Percentiles rank a stretch among this genome's conserved stretches.
phyloP scores from a whole-genome alignment of 495 filamentous ascomycete genomes.

The Aspergillus cavernicola region DNA sequence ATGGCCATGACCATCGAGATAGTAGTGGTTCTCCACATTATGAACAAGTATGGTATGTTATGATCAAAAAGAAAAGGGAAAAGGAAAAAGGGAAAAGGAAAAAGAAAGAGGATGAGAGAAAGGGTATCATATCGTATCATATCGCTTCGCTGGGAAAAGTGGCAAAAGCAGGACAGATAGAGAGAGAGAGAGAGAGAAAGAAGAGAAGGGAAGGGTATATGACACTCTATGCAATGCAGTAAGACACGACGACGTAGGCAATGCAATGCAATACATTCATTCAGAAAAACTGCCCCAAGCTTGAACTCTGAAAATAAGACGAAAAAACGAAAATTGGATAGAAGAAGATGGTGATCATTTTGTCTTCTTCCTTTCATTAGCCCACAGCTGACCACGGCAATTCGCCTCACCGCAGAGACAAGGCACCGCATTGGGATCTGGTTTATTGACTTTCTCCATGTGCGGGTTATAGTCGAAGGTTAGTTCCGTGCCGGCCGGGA shows the following conservation, averaged over 20 bases:
- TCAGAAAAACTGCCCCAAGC: too few species aligned
- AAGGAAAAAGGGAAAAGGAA: background rate
- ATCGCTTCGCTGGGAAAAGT: background rate
- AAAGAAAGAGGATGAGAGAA: background rate
- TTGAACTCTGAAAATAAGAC: too few species aligned
- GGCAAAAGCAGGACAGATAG: background rate
- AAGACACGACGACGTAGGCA: too few species aligned
- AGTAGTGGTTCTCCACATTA: too few species aligned
- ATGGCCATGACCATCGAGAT: too few species aligned
- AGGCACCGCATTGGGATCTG: conserved; percentile 50
- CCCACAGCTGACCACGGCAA: conserved; percentile 68
- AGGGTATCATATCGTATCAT: background rate
- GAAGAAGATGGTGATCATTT: conserved; percentile 8
- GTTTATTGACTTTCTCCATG: conserved; percentile 50
- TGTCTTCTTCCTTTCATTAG: conserved; percentile 36
- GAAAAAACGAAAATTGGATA: too few species aligned
- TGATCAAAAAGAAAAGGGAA: background rate
- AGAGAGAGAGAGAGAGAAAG: background rate
- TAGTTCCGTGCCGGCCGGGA: conserved; percentile 66
- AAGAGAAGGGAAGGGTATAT: background rate
- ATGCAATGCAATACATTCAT: conserved; percentile 5
- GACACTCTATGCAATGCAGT: background rate
- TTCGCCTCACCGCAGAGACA: conserved; percentile 66
- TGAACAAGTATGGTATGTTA: background rate
- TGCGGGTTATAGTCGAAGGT: conserved; percentile 78